A percentile compares a stretch with the other conserved stretches of the same genome.
Evolutionary conservation across 257 asterid species (phyloP).

Genomic region (Sherardia arvensis): DNA sequence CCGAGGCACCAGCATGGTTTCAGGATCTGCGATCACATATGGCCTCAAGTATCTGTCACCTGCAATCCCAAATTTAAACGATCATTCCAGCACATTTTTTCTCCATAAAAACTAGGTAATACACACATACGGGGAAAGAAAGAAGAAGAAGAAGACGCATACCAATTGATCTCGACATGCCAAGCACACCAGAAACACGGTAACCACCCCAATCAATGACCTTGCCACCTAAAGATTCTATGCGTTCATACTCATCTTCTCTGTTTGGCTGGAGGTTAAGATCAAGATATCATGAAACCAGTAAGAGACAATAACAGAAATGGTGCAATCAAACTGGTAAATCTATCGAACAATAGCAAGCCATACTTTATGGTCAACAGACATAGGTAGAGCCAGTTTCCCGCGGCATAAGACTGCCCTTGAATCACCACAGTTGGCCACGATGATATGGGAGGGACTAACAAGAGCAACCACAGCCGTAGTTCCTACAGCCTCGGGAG

Average conservation of each 20-base stretch:
- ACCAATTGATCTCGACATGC: constrained; percentile 77
- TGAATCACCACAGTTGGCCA: constrained; percentile 92
- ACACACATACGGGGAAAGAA: background rate
- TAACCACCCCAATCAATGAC: constrained; percentile 73
- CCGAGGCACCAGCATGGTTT: constrained; percentile 43
- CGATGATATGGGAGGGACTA: constrained; percentile 58
- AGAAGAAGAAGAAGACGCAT: constrained; percentile 10
- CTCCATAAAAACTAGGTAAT: background rate
- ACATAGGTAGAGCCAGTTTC: constrained; percentile 51
- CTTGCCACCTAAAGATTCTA: constrained; percentile 71
- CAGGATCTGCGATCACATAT: constrained; percentile 58
- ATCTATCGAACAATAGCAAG: background rate
- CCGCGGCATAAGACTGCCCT: constrained; percentile 76
- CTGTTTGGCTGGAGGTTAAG: constrained; percentile 46
- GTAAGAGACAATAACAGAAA: background rate
- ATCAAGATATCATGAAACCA: background rate
- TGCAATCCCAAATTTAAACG: constrained; percentile 16
- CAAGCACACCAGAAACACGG: constrained; percentile 77
- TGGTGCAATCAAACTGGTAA: background rate
- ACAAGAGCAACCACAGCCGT: constrained; percentile 80
- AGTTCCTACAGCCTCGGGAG: constrained; percentile 91
- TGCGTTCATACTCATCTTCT: constrained; percentile 55
- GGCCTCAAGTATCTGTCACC: constrained; percentile 77
- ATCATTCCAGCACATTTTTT: background rate
- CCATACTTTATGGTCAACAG: constrained; percentile 72